phyloP scores from a whole-genome alignment of 352 stramenopile genomes.

The Phytopythium montanum region DNA sequence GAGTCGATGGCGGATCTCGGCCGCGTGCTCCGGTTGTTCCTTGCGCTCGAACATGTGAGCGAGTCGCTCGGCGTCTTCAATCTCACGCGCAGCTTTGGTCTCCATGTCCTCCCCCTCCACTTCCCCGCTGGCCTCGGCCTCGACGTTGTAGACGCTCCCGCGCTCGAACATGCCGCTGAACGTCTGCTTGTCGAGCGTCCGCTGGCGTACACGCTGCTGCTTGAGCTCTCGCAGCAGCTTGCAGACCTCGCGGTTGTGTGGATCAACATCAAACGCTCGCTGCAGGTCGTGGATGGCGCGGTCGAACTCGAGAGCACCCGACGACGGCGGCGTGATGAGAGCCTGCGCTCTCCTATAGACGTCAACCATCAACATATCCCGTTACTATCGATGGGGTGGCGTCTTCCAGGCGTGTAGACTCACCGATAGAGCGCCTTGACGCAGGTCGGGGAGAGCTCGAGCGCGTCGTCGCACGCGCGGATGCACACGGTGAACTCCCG shows the following conservation, averaged over 20 bases:
- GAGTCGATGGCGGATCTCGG: conserved; percentile 65
- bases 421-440: conserved; percentile 83
- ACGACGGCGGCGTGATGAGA: conserved; percentile 70
- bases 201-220: conserved; percentile 62
- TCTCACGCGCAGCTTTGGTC: conserved; percentile 16
- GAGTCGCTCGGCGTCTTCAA: conserved; percentile 62
- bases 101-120: not conserved
- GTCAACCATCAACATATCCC: conserved; percentile 1
- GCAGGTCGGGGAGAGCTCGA: conserved; percentile 54
- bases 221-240: conserved; percentile 69
- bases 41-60: conserved; percentile 68
- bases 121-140: not conserved
- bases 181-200: conserved; percentile 60
- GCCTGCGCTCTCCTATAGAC: conserved; percentile 54
- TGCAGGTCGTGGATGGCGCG: conserved; percentile 69
- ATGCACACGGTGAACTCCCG: conserved; percentile 64
- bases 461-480: conserved; percentile 60
- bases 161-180: conserved; percentile 85
- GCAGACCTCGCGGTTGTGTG: conserved; percentile 51
- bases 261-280: conserved; percentile 55
- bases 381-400: not conserved
- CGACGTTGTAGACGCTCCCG: conserved; percentile 55
- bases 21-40: conserved; percentile 48
- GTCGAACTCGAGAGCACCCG: conserved; percentile 74
- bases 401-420: not conserved